Evolutionary conservation across 768 basidiomycete genomes (phyloP).

Genomic region (Boletus rubescentipes): DNA sequence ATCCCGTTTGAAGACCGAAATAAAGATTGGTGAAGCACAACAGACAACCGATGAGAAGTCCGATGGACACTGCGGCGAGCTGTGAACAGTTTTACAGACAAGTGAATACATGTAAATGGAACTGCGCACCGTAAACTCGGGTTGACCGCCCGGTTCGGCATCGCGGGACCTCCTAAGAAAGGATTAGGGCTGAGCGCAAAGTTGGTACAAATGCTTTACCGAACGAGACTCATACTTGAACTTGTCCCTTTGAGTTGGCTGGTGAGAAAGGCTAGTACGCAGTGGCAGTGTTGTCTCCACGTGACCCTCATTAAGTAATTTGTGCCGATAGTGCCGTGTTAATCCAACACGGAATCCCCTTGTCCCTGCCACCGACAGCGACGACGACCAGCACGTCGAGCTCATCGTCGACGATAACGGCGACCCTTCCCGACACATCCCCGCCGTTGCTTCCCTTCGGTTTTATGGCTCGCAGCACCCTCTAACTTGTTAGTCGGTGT

Average conservation of each 20-base stretch:
- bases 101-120: neutral
- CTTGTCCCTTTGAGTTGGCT: too few relatives aligned
- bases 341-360: constrained; percentile 36
- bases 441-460: neutral
- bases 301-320: constrained; percentile 34
- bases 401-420: constrained; percentile 32
- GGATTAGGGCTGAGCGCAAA: neutral
- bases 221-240: constrained; percentile 17
- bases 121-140: constrained; percentile 33
- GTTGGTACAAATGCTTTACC: constrained; percentile 15
- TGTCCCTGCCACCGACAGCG: constrained; percentile 37
- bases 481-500: constrained; percentile 14
- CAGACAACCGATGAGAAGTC: constrained; percentile 80
- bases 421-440: constrained; percentile 1
- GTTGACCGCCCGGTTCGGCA: neutral
- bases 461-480: constrained; percentile 19
- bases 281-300: constrained; percentile 21
- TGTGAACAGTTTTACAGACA: constrained; percentile 7
- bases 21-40: constrained; percentile 93
- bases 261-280: neutral
- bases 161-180: constrained; percentile 6
- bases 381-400: constrained; percentile 29
- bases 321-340: constrained; percentile 25
- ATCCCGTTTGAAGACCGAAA: constrained; percentile 85
- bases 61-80: constrained; percentile 65